A percentile compares a stretch with the other conserved stretches of the same genome.
Evolutionary conservation across 1,139 yeast species (phyloP).

Genomic region (Debaryomycetaceae sp.): DNA sequence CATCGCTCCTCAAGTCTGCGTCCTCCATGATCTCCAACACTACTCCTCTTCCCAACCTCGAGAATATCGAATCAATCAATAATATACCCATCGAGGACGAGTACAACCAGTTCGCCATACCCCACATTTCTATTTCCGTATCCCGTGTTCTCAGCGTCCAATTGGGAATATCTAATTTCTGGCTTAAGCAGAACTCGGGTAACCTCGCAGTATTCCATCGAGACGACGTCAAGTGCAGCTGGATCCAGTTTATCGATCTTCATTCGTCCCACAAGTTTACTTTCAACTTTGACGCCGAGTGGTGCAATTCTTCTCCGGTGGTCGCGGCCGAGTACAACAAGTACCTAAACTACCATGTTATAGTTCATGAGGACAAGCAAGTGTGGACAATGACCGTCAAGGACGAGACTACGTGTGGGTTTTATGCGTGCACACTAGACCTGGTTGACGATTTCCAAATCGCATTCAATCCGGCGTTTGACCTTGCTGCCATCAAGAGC

Average conservation of each 20-base stretch:
- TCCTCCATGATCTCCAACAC: constrained; percentile 22
- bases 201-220: constrained; percentile 23
- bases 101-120: constrained; percentile 15
- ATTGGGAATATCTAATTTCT: constrained; percentile 20
- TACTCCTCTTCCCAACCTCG: constrained; percentile 15
- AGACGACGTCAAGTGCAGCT: constrained; percentile 4
- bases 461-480: constrained; percentile 15
- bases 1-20: constrained; percentile 24
- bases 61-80: constrained; percentile 28
- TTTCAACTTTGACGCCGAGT: constrained; percentile 17
- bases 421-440: neutral
- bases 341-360: constrained; percentile 19
- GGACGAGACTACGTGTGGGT: neutral
- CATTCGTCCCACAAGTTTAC: constrained; percentile 21
- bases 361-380: constrained; percentile 18
- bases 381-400: constrained; percentile 18
- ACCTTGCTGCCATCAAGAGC: neutral
- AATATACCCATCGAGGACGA: constrained; percentile 24
- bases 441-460: constrained; percentile 1
- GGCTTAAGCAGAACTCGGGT: constrained; percentile 33
- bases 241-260: constrained; percentile 26
- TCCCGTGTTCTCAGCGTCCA: constrained; percentile 26
- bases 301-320: constrained; percentile 19
- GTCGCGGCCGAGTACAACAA: constrained; percentile 15
- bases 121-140: constrained; percentile 19